Conservation (phyloP, 768 basidiomycete species). For the Leccinum variicolor region DNA sequence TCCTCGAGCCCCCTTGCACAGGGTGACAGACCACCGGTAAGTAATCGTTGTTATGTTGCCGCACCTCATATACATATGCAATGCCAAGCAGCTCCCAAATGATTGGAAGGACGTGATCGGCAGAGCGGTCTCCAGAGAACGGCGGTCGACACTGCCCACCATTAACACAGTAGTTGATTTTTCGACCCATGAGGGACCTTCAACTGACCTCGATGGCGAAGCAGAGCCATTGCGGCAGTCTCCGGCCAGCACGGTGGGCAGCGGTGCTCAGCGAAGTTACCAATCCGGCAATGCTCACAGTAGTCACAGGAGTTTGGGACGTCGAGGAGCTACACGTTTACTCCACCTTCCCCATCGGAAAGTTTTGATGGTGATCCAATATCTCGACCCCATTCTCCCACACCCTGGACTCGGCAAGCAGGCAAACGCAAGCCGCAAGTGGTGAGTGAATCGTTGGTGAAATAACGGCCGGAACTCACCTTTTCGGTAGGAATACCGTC, state of each 20-base stretch:
- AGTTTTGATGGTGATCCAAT: slow-evolving; percentile 33
- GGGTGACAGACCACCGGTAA: slow-evolving; percentile 32
- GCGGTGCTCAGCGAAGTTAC: slow-evolving; percentile 24
- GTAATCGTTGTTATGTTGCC: neutral
- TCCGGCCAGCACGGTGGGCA: slow-evolving; percentile 33
- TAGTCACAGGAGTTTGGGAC: slow-evolving; percentile 32
- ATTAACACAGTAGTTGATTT: slow-evolving; percentile 33
- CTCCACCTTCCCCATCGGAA: slow-evolving; percentile 34
- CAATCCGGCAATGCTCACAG: slow-evolving; percentile 24
- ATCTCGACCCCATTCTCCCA: slow-evolving; percentile 35
- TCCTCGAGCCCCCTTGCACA: slow-evolving; percentile 18
- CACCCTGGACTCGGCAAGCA: slow-evolving; percentile 29
- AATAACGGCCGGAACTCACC: slow-evolving; percentile 1
- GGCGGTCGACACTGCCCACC: slow-evolving; percentile 29
- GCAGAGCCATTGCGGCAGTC: slow-evolving; percentile 31
- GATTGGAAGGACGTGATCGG: slow-evolving; percentile 36
- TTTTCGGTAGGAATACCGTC: slow-evolving; percentile 46
- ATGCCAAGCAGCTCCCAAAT: slow-evolving; percentile 27
- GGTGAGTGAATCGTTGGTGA: slow-evolving; percentile 16
- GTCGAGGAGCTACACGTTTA: slow-evolving; percentile 28
- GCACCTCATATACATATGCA: slow-evolving; percentile 1
- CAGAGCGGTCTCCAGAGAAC: slow-evolving; percentile 31
- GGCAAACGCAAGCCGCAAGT: slow-evolving; percentile 26
- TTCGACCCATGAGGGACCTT: slow-evolving; percentile 23
- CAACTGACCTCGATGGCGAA: slow-evolving; percentile 24